A percentile compares a stretch with the other conserved stretches of the same genome.
Evolutionary conservation across 768 basidiomycete genomes (phyloP).

Genomic region (Leccinellum albellum): DNA sequence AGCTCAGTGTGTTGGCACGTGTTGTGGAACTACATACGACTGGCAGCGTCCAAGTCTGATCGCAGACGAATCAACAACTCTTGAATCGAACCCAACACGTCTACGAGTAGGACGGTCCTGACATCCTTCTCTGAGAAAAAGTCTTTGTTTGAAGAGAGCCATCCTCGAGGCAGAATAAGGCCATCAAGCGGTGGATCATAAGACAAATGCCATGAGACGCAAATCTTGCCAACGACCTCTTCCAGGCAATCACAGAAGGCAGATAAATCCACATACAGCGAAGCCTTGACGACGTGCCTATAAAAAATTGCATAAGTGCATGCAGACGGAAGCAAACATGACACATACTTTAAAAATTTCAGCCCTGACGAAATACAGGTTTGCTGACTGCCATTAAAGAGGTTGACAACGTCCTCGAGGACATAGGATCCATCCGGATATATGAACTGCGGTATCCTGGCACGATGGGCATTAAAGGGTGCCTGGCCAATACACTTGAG

Average conservation of each 20-base stretch:
- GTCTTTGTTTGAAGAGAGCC: conserved; percentile 34
- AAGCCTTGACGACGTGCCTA: conserved; percentile 43
- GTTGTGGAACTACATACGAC: conserved; percentile 20
- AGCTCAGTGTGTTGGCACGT: background rate
- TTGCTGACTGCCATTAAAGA: conserved; percentile 26
- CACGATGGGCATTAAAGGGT: conserved; percentile 20
- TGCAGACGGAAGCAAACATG: conserved; percentile 14
- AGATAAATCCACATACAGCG: conserved; percentile 40
- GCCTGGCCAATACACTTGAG: conserved; percentile 34
- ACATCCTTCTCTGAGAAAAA: conserved; percentile 12
- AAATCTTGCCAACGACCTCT: conserved; percentile 38
- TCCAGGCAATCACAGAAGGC: conserved; percentile 54
- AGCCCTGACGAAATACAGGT: conserved; percentile 35
- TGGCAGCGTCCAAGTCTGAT: conserved; percentile 15
- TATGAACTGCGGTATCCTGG: conserved; percentile 1
- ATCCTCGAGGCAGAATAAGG: conserved; percentile 51
- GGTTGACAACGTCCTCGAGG: conserved; percentile 31
- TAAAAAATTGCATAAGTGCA: conserved; percentile 14
- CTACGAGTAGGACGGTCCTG: conserved; percentile 40
- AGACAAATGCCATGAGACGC: conserved; percentile 33
- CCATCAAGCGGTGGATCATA: conserved; percentile 34
- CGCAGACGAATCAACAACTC: conserved; percentile 29
- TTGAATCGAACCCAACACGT: conserved; percentile 19
- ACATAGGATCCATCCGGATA: conserved; percentile 22
- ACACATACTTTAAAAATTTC: conserved; percentile 36